These are phyloP conservation scores for Furcasterigmium sp. DNA, from an alignment of 2,329 filamentous ascomycete genomes.

Conservation along the genomic window DNA sequence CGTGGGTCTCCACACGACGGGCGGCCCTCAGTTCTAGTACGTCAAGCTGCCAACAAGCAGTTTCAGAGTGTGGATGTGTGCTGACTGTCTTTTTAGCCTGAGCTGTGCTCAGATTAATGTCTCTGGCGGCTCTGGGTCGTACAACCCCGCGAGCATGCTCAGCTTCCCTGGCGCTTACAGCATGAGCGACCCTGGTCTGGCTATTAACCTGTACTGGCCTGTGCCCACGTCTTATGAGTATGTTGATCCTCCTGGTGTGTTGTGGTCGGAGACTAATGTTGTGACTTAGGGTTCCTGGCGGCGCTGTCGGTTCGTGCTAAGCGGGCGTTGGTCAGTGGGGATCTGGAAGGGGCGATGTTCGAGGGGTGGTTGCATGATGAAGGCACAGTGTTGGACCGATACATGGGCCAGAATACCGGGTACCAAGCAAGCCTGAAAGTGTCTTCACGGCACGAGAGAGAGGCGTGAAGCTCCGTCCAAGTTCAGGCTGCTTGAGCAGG, in stretches of 20 bases:
- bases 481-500: no score
- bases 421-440: no score
- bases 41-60: neutral
- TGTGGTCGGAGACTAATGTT: neutral
- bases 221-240: conserved; percentile 28
- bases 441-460: no score
- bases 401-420: no score
- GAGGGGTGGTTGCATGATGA: no score
- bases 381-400: no score
- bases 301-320: neutral
- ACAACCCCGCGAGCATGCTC: conserved; percentile 25
- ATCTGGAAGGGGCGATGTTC: no score
- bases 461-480: no score
- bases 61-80: neutral
- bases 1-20: conserved; percentile 34
- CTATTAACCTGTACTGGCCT: conserved; percentile 36
- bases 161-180: conserved; percentile 33
- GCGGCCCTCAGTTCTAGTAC: conserved; percentile 39
- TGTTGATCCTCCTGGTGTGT: neutral
- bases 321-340: no score
- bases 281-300: neutral
- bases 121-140: conserved; percentile 30
- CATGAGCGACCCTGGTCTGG: conserved; percentile 29
- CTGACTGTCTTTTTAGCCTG: neutral
- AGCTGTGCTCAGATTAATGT: conserved; percentile 27